Percentiles rank a stretch among this genome's conserved stretches.
phyloP scores from a whole-genome alignment of 306 rosid species.

The Cucurbita pepo region DNA sequence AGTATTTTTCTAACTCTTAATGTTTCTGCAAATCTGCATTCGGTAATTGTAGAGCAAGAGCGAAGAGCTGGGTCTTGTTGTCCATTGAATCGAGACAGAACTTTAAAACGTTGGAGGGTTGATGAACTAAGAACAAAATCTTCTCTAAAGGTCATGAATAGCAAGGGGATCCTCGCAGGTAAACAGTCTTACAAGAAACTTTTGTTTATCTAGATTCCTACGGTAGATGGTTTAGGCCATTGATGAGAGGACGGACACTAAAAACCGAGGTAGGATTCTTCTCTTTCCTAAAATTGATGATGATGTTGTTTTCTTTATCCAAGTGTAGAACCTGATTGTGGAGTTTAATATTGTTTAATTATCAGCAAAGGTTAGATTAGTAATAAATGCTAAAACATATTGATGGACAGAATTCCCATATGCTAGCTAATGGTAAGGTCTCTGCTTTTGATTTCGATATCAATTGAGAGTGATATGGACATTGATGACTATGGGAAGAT shows the following conservation, averaged over 20 bases:
- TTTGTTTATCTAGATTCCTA: conserved; percentile 25
- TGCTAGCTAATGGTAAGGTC: background rate
- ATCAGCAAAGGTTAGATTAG: conserved; percentile 54
- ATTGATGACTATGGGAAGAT: conserved; percentile 44
- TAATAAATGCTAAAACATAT: conserved; percentile 33
- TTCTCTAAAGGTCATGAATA: conserved; percentile 3
- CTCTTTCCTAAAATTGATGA: conserved; percentile 7
- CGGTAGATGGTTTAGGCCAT: conserved; percentile 23
- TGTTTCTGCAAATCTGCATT: conserved; percentile 18
- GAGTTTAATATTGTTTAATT: conserved; percentile 46
- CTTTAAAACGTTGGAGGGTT: background rate
- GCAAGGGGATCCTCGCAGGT: conserved; percentile 8
- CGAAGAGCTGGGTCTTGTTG: conserved; percentile 1
- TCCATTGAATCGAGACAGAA: background rate
- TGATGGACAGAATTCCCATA: background rate
- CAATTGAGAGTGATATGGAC: conserved; percentile 19
- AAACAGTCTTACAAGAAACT: conserved; percentile 19
- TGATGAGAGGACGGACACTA: conserved; percentile 34
- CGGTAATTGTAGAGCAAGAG: conserved; percentile 12
- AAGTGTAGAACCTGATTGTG: conserved; percentile 41
- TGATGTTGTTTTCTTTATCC: background rate
- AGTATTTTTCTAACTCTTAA: conserved; percentile 19
- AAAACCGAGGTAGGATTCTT: conserved; percentile 14
- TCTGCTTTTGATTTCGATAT: conserved; percentile 4
- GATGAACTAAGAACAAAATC: background rate